Evolutionary conservation across 2,329 filamentous ascomycete species (phyloP).

Genomic region (Chrysoporthe puriensis): DNA sequence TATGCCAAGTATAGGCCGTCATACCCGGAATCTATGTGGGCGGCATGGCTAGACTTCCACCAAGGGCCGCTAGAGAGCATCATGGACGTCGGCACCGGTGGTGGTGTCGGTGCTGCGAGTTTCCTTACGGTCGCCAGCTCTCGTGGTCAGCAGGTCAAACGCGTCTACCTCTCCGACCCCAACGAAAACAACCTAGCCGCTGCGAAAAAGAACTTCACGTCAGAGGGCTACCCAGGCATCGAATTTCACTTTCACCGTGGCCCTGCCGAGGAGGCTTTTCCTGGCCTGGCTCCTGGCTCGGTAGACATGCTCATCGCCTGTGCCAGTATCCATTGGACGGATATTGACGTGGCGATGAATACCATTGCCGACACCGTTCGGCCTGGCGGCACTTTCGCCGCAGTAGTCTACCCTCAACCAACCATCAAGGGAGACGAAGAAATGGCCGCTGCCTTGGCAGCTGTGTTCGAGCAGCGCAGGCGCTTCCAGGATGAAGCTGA

Average conservation of each 20-base stretch:
- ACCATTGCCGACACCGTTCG: conserved; percentile 21
- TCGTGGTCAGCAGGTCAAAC: conserved; percentile 11
- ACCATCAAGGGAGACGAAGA: conserved; percentile 14
- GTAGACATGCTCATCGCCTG: conserved; percentile 26
- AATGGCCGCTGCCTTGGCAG: conserved; percentile 7
- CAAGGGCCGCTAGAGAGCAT: conserved; percentile 15
- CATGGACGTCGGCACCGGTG: conserved; percentile 26
- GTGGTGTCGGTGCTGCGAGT: conserved; percentile 21
- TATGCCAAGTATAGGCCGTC: conserved; percentile 22
- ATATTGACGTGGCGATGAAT: conserved; percentile 17
- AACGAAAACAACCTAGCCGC: conserved; percentile 21
- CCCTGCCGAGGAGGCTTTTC: conserved; percentile 20
- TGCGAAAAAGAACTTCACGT: conserved; percentile 4
- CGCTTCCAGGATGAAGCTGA: conserved; percentile 14
- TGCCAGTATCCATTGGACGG: conserved; percentile 25
- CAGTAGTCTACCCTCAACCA: conserved; percentile 24
- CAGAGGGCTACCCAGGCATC: conserved; percentile 7
- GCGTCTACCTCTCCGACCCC: conserved; percentile 25
- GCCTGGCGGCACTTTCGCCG: conserved; percentile 23
- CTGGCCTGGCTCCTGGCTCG: conserved; percentile 4
- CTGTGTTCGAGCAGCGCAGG: conserved; percentile 16
- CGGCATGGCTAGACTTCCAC: conserved; percentile 23
- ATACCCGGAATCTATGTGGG: conserved; percentile 24
- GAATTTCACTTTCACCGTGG: conserved; percentile 17
- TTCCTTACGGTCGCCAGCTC: conserved; percentile 13